These are phyloP conservation scores for Herpetomonas tarakana DNA, from an alignment of 208 protist genomes.

Conservation along the genomic window DNA sequence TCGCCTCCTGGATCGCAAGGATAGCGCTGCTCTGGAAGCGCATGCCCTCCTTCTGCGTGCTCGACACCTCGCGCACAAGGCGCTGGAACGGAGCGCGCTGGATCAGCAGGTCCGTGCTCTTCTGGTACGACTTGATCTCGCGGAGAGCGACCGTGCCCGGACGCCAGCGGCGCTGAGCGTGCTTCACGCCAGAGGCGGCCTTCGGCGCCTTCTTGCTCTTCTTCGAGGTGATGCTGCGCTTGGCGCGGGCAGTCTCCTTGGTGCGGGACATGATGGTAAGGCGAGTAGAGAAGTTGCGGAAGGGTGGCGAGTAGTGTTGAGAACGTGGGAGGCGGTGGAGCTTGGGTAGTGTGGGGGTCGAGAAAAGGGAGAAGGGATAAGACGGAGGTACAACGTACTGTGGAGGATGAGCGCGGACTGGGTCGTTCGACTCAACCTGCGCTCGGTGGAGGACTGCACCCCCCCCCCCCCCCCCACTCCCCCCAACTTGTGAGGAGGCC, in stretches of 20 bases:
- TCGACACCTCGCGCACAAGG: constrained; percentile 83
- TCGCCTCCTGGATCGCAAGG: constrained; percentile 86
- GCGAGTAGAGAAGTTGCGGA: background rate
- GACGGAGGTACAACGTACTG: too few relatives aligned
- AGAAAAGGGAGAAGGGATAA: too few relatives aligned
- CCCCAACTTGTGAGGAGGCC: too few relatives aligned
- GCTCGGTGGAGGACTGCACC: background rate
- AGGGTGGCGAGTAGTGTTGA: background rate
- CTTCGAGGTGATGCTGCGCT: constrained; percentile 96
- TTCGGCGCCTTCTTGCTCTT: constrained; percentile 97
- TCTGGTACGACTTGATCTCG: constrained; percentile 95
- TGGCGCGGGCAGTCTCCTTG: constrained; percentile 97
- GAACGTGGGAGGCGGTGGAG: background rate
- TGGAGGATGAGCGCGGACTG: too few relatives aligned
- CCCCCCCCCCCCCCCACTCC: too few relatives aligned
- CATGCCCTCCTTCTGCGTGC: constrained; percentile 69
- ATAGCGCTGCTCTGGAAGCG: constrained; percentile 88
- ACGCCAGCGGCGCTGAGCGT: constrained; percentile 95
- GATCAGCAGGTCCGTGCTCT: constrained; percentile 87
- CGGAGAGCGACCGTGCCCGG: constrained; percentile 97
- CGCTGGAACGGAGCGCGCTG: constrained; percentile 88
- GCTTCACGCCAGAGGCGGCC: constrained; percentile 94
- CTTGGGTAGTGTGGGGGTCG: background rate
- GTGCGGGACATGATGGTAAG: constrained; percentile 92
- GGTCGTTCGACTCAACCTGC: too few relatives aligned